Evolutionary conservation across 2,329 filamentous ascomycete genomes (phyloP).

Genomic region (Coniosporium tulheliwenetii): DNA sequence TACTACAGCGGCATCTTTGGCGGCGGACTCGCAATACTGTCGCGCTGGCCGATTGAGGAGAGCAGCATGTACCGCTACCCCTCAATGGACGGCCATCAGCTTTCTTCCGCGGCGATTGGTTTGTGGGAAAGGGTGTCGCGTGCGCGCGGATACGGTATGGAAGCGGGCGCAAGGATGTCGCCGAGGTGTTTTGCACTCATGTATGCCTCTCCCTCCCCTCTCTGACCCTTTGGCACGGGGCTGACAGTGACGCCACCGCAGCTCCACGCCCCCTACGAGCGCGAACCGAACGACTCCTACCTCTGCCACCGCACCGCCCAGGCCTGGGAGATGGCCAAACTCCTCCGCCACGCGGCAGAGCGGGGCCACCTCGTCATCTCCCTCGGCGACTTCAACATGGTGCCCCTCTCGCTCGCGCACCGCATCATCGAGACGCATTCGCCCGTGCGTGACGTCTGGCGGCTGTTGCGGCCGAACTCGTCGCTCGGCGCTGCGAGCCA

Average conservation of each 20-base stretch:
- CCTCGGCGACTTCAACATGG: conserved; percentile 92
- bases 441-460: conserved; percentile 72
- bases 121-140: conserved; percentile 85
- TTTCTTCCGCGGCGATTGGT: conserved; percentile 93
- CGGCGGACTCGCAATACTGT: conserved; percentile 75
- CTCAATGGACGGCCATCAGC: conserved; percentile 86
- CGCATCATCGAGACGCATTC: conserved; percentile 65
- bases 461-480: conserved; percentile 66
- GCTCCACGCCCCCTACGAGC: conserved; percentile 77
- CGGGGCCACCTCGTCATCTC: conserved; percentile 72
- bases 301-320: conserved; percentile 81
- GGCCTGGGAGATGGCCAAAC: conserved; percentile 85
- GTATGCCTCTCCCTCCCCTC: conserved; percentile 24
- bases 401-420: conserved; percentile 74
- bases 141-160: conserved; percentile 66
- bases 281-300: conserved; percentile 67
- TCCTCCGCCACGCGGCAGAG: conserved; percentile 68
- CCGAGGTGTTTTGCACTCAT: conserved; percentile 90
- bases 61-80: conserved; percentile 75
- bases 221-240: conserved; percentile 2
- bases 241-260: conserved; percentile 7
- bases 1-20: conserved; percentile 84
- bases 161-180: conserved; percentile 43
- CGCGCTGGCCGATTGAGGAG: conserved; percentile 83
- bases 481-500: conserved; percentile 61